Percentiles rank a stretch among this genome's conserved stretches.
phyloP scores from a whole-genome alignment of 2,329 filamentous ascomycete genomes.

The Pseudogymnoascus sp. region DNA sequence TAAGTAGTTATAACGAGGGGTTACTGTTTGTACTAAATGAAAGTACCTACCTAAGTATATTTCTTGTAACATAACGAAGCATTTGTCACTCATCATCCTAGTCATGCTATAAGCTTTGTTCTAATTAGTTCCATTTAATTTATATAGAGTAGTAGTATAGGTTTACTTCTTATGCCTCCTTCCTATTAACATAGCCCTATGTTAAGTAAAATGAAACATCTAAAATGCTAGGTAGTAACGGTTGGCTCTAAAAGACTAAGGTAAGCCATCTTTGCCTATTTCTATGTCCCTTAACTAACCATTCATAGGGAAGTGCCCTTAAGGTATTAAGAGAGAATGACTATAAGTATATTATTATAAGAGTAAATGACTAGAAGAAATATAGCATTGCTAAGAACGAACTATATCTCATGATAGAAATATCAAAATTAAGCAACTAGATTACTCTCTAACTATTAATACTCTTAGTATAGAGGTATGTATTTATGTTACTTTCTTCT shows the following conservation, averaged over 20 bases:
- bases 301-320: conserved; percentile 18
- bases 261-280: conserved; percentile 15
- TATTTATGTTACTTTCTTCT: conserved; percentile 12
- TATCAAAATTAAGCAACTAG: conserved; percentile 15
- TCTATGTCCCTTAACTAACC: conserved; percentile 17
- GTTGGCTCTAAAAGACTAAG: conserved; percentile 18
- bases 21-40: too few relatives aligned
- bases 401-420: conserved; percentile 16
- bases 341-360: conserved; percentile 16
- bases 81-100: neutral
- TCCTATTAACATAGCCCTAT: conserved; percentile 18
- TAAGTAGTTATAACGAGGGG: too few relatives aligned
- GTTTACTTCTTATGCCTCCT: conserved; percentile 16
- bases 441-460: conserved; percentile 18
- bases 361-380: conserved; percentile 13
- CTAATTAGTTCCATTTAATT: neutral
- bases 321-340: conserved; percentile 21
- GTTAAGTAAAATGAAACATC: conserved; percentile 20
- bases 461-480: conserved; percentile 13
- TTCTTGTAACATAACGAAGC: neutral
- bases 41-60: neutral
- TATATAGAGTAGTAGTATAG: conserved; percentile 11
- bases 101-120: neutral
- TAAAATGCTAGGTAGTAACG: conserved; percentile 18
- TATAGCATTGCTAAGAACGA: conserved; percentile 12